A percentile compares a stretch with the other conserved stretches of the same genome.
phyloP scores from a whole-genome alignment of 441 rosid genomes.

The Populus trichocarpa region DNA sequence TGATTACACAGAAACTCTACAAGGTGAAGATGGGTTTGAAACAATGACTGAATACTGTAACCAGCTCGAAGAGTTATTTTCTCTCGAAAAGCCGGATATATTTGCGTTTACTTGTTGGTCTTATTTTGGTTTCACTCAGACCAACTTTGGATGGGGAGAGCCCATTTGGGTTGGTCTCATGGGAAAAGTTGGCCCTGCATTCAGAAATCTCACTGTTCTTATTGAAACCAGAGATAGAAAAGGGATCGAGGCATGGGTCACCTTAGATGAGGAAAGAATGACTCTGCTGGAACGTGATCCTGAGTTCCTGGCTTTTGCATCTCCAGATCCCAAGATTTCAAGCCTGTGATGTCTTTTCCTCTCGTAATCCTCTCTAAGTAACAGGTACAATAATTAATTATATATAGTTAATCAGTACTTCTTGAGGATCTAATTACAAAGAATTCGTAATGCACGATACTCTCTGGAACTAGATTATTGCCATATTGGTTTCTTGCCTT shows the following conservation, averaged over 20 bases:
- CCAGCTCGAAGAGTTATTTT: slow-evolving; percentile 8
- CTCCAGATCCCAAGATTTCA: not conserved
- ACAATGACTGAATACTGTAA: slow-evolving; percentile 6
- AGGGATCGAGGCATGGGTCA: too few species aligned
- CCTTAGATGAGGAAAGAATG: slow-evolving; percentile 10
- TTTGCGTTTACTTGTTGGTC: slow-evolving; percentile 11
- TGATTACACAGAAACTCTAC: slow-evolving; percentile 5
- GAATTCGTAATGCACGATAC: not conserved
- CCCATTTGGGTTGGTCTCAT: slow-evolving; percentile 7
- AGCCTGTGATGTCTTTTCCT: not conserved
- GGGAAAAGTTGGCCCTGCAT: slow-evolving; percentile 19
- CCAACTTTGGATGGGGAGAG: slow-evolving; percentile 19
- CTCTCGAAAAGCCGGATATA: not conserved
- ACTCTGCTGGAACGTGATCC: not conserved
- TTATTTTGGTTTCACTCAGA: not conserved
- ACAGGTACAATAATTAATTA: not conserved
- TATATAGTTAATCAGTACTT: not conserved
- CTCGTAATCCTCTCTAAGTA: not conserved
- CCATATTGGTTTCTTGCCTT: not conserved
- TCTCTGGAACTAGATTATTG: not conserved
- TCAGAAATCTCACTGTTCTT: not conserved
- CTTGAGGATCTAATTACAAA: not conserved
- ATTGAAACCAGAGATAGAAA: slow-evolving; percentile 1
- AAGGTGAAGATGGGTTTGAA: slow-evolving; percentile 14
- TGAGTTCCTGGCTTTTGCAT: not conserved